Percentiles rank a stretch among this genome's conserved stretches.
These are phyloP conservation scores for Amoeboaphelidium occidentale DNA, from an alignment of 371 early-diverging fungal species.

Conservation along the genomic window DNA sequence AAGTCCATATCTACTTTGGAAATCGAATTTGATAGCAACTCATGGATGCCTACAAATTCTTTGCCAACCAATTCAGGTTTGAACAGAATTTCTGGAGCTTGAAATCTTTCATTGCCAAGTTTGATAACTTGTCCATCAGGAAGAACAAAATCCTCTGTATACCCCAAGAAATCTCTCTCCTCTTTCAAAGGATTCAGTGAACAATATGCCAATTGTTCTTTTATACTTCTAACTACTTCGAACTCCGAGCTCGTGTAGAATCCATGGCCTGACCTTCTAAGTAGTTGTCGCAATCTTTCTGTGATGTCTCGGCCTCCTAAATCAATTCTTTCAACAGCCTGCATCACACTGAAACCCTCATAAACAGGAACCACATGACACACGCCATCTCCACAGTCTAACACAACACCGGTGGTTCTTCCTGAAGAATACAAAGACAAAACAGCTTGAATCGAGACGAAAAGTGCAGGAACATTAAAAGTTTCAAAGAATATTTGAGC, in stretches of 20 bases:
- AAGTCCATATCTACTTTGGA: conserved; percentile 70
- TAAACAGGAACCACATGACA: conserved; percentile 83
- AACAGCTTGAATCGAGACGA: conserved; percentile 82
- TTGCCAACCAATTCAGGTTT: conserved; percentile 60
- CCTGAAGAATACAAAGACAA: conserved; percentile 83
- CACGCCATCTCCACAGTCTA: conserved; percentile 85
- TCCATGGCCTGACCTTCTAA: conserved; percentile 60
- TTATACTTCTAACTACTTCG: conserved; percentile 76
- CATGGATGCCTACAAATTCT: conserved; percentile 70
- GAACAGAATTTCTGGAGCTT: conserved; percentile 60
- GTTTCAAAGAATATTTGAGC: conserved; percentile 92
- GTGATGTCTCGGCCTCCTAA: conserved; percentile 84
- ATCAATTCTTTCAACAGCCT: conserved; percentile 73
- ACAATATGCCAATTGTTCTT: conserved; percentile 72
- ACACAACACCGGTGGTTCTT: conserved; percentile 79
- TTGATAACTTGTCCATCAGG: conserved; percentile 80
- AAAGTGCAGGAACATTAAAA: conserved; percentile 84
- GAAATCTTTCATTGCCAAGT: conserved; percentile 55
- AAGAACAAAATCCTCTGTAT: conserved; percentile 54
- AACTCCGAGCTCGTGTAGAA: conserved; percentile 76
- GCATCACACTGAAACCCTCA: conserved; percentile 84
- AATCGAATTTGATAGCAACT: conserved; percentile 67
- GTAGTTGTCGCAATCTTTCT: conserved; percentile 51
- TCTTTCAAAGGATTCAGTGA: conserved; percentile 50
- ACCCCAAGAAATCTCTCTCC: conserved; percentile 29